Base-by-base conservation (phyloP, 2,329 filamentous ascomycete genomes). In the Calonectria hawksworthii region DNA sequence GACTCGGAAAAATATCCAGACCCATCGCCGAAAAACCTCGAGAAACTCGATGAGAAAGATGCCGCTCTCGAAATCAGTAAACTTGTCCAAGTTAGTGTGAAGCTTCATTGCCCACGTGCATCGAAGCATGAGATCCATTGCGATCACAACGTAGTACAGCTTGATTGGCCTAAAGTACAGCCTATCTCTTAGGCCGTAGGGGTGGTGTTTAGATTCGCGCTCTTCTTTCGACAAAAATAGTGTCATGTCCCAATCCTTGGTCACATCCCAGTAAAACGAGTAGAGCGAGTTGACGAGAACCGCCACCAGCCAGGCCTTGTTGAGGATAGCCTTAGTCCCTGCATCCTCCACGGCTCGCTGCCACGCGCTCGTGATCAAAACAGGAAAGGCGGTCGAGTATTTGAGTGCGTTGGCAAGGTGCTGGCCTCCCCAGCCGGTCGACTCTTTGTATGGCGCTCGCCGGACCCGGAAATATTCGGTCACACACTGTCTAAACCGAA, bases 191-290 rank as follows among this genome's bases (percentile, higher is more conserved):
- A 99, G 88, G 1, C 95, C 97, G 83, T 92, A 97, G 0, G 95
- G 92, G 79, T 96, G 91, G 32, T 94, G 91, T 2, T 90, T 89
- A 14, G 90, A 89, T 77, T 89, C 88, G 76, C 93, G 91, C 75
- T 91, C 88, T 47, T 85, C 86, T 18, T 87, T 83, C 2, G 88
- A 84, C 3, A 93, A 91, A 82, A 99, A 94, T 18, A 99, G 89
- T 0, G 94, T 95, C 76, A 99, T 89, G 83, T 99, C 97, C 97
- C 97, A 99, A 88, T 99, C 97, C 87, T 96, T 97, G 70, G 95
- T 90, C 36, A 99, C 93, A 82, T 99, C 97, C 97, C 97, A 99
- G 89, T 97, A 99, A 87, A 99, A 99, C n/a, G 94, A 96, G 86
- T 98, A 99, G 56, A 94, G 88, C 18, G 95, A 98, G 85, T 99